Evolutionary conservation across 1,139 yeast genomes (phyloP).

Genomic region (Chernovozyma aurita): DNA sequence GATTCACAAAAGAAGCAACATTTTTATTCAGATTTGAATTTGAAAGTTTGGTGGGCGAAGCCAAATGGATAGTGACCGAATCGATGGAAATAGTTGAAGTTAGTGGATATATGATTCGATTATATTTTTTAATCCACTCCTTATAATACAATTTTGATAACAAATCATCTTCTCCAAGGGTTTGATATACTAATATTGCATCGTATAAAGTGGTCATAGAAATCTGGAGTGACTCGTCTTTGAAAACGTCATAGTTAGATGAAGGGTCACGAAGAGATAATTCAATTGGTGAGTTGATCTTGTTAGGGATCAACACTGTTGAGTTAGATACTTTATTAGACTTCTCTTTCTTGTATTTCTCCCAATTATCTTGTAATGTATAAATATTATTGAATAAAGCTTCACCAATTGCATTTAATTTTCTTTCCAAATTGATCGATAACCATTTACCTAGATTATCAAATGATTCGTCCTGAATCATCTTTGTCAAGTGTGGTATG

Average conservation of each 20-base stretch:
- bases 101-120: conserved; percentile 66
- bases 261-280: conserved; percentile 60
- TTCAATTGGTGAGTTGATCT: conserved; percentile 85
- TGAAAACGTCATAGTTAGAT: conserved; percentile 40
- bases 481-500: conserved; percentile 69
- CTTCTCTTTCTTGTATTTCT: conserved; percentile 25
- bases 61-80: conserved; percentile 13
- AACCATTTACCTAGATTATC: conserved; percentile 71
- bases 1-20: neutral
- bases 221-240: conserved; percentile 43
- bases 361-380: conserved; percentile 59
- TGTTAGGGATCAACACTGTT: conserved; percentile 48
- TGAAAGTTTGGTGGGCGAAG: neutral
- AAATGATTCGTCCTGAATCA: conserved; percentile 77
- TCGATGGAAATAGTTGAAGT: conserved; percentile 23
- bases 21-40: neutral
- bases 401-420: conserved; percentile 57
- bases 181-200: conserved; percentile 75
- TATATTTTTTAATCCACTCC: conserved; percentile 72
- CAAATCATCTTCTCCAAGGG: conserved; percentile 60
- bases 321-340: conserved; percentile 8
- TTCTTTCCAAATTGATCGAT: conserved; percentile 57
- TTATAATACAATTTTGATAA: conserved; percentile 62
- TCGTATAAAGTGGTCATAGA: conserved; percentile 74
- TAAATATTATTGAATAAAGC: conserved; percentile 52